Base-by-base conservation (phyloP, 495 filamentous ascomycete genomes). In the Penicillium bialowiezense region DNA sequence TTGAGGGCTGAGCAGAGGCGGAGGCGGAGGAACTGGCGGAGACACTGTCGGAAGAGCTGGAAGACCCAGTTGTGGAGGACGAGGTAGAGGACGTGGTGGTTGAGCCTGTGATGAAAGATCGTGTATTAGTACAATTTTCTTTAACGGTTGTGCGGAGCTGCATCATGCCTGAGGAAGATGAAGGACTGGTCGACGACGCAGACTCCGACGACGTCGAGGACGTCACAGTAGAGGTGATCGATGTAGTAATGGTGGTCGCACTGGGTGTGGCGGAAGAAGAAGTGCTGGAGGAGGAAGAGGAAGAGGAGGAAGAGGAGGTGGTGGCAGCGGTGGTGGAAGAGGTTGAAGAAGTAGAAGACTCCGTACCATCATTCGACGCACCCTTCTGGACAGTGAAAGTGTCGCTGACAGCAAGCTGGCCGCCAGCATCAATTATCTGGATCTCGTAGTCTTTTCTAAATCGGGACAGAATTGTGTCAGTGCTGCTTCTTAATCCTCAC, bases 161-260 rank as follows among this genome's bases (percentile, higher is more conserved):
- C 23, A 48, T 48, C 50, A 52, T 53, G 51, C 51, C 51, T 53
- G 44, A 53, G 20, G 51, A 43, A 38, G 44, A 48, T 37, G 24
- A 38, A 53, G 44, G 14, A 38, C 44, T 48, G 12, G 51, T 53
- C 18, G 29, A 53, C 28, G 51, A 19, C 29, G 36, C 37, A 36
- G 37, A 0, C 7, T 43, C 38, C 24, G 38, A 36, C 31, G 50
- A 48, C 7, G 17, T 38, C 38, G 32, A 43, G 37, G 44, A 43
- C 23, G 21, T 43, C 31, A 53, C 32, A 17, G 51, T 43, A n/a
- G 44, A 43, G 32, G 51, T 38, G 32, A 43, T 15, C 7, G 38
- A 43, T 24, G 31, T 43, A 43, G 32, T 37, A 42, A n/a, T n/a
- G n/a, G 51, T 53, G 38, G 51, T 39, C 38, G 32, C 9, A 43